Base-by-base conservation (phyloP, 257 asterid genomes). In the Capsicum baccatum region DNA sequence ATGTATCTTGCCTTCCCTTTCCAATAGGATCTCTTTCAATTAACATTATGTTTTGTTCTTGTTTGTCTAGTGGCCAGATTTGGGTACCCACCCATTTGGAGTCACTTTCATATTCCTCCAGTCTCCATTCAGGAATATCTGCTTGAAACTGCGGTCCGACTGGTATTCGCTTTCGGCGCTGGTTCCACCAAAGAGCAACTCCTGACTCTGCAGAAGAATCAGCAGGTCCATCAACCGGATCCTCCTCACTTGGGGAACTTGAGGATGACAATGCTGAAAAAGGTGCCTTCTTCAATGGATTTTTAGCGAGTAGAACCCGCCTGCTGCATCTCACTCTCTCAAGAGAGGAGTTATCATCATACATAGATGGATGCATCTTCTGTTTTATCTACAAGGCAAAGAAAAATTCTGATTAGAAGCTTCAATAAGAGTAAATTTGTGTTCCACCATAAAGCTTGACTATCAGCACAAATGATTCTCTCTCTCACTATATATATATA, bases 281-380 rank as follows among this genome's bases (percentile, higher is more conserved):
- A 19, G 55, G 70, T 42, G 79, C 37, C 87, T 88, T 94, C 68
- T 81, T 88, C 42, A 83, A 73, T 78, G 94, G 69, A 63, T 87
- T 92, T 86, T 95, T 94, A 26, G 92, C 90, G 56, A 83, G 44
- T 68, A 88, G 85, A 57, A 97, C 82, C 87, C 98, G 90, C 85
- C 78, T 89, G 90, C 99, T 94, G 92, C 88, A 87, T 89, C 99
- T 91, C 79, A 88, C 79, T 86, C 90, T 87, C 84, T 90, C 96
- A 16, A 91, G 79, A 67, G 81, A 58, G 11, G 64, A 71, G 50
- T 66, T 92, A 88, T 88, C 93, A 3, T 92, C 95, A 47, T 94
- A 97, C 96, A 94, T 87, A 89, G 88, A 81, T 21, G 98, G 99
- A 79, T 93, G 98, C 95, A 96, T 91, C 91, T 88, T 94, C 88